Evolutionary conservation across 192 early-diverging fungal genomes (phyloP).

Genomic region (Diversispora epigaea): DNA sequence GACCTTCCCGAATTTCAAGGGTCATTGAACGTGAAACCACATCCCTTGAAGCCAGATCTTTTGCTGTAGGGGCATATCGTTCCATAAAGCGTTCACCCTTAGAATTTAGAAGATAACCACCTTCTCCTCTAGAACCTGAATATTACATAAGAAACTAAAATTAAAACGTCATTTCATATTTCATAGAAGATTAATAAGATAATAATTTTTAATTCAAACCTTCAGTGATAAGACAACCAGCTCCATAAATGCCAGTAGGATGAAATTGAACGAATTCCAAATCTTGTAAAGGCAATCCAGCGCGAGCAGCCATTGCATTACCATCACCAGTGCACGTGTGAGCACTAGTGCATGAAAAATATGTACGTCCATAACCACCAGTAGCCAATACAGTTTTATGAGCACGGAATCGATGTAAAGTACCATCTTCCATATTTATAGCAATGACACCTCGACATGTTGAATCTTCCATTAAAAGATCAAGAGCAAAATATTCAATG

Average conservation of each 20-base stretch:
- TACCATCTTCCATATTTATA: slow-evolving; percentile 97
- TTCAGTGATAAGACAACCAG: slow-evolving; percentile 97
- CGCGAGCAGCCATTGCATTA: slow-evolving; percentile 98
- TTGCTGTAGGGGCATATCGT: slow-evolving; percentile 97
- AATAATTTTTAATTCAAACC: slow-evolving; percentile 42
- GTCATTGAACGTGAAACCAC: slow-evolving; percentile 99
- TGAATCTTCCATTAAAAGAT: slow-evolving; percentile 98
- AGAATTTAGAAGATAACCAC: slow-evolving; percentile 94
- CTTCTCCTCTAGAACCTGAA: slow-evolving; percentile 85
- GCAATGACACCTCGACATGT: slow-evolving; percentile 96
- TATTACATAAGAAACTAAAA: not conserved
- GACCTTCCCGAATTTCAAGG: slow-evolving; percentile 95
- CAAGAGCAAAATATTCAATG: slow-evolving; percentile 98
- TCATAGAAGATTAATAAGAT: not conserved
- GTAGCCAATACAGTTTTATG: slow-evolving; percentile 98
- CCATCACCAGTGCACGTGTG: slow-evolving; percentile 99
- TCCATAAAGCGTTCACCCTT: slow-evolving; percentile 99
- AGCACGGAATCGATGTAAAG: slow-evolving; percentile 93
- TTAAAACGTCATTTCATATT: not conserved
- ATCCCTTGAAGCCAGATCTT: slow-evolving; percentile 97
- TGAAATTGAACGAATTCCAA: slow-evolving; percentile 99
- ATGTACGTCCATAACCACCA: slow-evolving; percentile 99
- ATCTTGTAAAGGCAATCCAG: slow-evolving; percentile 95
- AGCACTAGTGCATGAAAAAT: slow-evolving; percentile 97
- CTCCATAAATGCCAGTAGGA: slow-evolving; percentile 98